A percentile compares a stretch with the other conserved stretches of the same genome.
Evolutionary conservation across 1,139 yeast species (phyloP).

Genomic region (Blastobotrys apis): DNA sequence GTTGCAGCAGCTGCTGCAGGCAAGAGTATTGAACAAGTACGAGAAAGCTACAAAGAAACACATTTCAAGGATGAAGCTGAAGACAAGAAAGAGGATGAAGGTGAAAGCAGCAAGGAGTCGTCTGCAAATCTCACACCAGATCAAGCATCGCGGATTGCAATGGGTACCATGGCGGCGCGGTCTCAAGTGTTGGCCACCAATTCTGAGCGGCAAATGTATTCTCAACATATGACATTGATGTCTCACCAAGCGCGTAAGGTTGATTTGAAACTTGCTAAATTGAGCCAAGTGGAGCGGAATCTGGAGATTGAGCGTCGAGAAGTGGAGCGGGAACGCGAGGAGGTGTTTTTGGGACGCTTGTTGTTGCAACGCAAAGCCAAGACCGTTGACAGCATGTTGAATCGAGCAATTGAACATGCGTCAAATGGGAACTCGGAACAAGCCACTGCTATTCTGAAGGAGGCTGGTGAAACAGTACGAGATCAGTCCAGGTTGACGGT

Average conservation of each 20-base stretch:
- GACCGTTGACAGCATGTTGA: conserved; percentile 48
- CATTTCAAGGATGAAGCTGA: conserved; percentile 14
- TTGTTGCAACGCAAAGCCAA: conserved; percentile 62
- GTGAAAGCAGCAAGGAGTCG: conserved; percentile 10
- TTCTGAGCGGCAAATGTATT: conserved; percentile 65
- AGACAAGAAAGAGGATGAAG: conserved; percentile 15
- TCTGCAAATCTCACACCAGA: conserved; percentile 15
- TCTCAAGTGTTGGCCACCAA: conserved; percentile 76
- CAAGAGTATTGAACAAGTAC: conserved; percentile 40
- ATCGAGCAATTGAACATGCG: conserved; percentile 43
- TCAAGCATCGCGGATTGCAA: conserved; percentile 25
- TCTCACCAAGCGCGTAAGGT: conserved; percentile 71
- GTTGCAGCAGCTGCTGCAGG: conserved; percentile 75
- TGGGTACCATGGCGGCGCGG: conserved; percentile 62
- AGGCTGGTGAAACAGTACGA: conserved; percentile 25
- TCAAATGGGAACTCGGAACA: conserved; percentile 19
- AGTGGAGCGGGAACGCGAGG: conserved; percentile 74
- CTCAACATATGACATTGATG: conserved; percentile 55
- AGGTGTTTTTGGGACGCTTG: conserved; percentile 71
- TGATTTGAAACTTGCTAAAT: conserved; percentile 67
- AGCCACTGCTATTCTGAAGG: conserved; percentile 21
- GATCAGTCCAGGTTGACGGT: conserved; percentile 22
- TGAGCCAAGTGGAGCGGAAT: conserved; percentile 69
- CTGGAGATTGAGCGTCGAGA: conserved; percentile 74
- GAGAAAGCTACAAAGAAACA: conserved; percentile 14